Base-by-base conservation (phyloP, 176 grass and related monocot species). In the Cenchrus americanus region DNA sequence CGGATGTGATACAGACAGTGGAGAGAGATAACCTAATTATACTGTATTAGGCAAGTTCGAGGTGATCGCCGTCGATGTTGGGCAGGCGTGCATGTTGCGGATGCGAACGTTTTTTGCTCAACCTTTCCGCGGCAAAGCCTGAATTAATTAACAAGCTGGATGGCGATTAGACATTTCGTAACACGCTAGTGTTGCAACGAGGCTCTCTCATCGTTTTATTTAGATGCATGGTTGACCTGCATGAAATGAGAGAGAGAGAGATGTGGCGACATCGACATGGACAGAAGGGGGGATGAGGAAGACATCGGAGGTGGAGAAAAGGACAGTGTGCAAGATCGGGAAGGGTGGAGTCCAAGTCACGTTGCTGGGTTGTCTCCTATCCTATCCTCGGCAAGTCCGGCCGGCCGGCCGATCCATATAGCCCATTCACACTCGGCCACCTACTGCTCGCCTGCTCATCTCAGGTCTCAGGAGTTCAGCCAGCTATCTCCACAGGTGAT, bases 261-360 rank as follows among this genome's bases (percentile, higher is more conserved):
- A 6, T n/a, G 9, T 9, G 17, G 37, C 65, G 83, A 78, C 78
- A 78, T 57, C 65, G 83, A 78, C 78, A 78, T 57, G 49, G 73
- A 89, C 65, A 86, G 63, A 49, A 24, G 30, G 19, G 51, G 57
- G 66, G 58, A 78, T 2, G 19, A 43, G 57, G 66, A 58, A 78
- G 71, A 17, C 40, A 51, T 60, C 67, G 67, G 62, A 79, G 77
- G 46, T 49, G 81, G 79, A 86, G 75, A 84, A 86, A 91, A 87
- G 83, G 70, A 85, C 84, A 83, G 44, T 27, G 44, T 27, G 83
- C 53, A 73, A 55, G 73, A 62, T 89, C 57, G 77, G 90, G 69
- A 83, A 88, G 84, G 85, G 89, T 93, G 81, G 84, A 93, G 94
- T 87, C 86, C 23, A 91, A 86, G 74, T 86, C 86, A 93, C 82